Base-by-base conservation (phyloP, 306 rosid species). In the Astragalus membranaceus region DNA sequence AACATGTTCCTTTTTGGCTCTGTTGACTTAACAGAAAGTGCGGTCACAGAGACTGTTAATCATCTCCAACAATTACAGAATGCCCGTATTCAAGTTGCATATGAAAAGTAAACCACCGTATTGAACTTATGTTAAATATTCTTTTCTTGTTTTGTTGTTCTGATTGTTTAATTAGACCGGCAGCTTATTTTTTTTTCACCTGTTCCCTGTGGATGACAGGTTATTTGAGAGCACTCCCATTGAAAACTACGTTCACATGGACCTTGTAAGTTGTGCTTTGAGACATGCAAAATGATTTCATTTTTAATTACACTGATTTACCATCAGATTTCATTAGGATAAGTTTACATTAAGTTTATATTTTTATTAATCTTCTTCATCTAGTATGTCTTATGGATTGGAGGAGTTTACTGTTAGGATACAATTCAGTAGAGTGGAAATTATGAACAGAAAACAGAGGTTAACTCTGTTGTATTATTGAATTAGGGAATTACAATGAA, bases 11-110 rank as follows among this genome's bases (percentile, higher is more conserved):
- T 90, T 16, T 90, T 90, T 23, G 97, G 98, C 9, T 66, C 84
- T 30, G 88, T 94, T 3, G 94, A 90, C 79, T 82, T 85, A 50
- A 75, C 48, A 29, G 96, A 87, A 80, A 69, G 83, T 37, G 69
- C 82, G 56, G 88, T 80, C 23, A 16, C 79, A 0, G 95, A 88
- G 81, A 85, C 87, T 11, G 88, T 87, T 68, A 82, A 87, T 72
- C 89, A 90, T 58, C 87, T 88, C 60, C 86, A 89, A 49, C 87
- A 83, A 78, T 33, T 88, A 77, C 96, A 93, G 86, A 54, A 88
- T 36, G 89, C 92, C 8, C 83, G 95, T 35, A 53, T 91, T 65
- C 78, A 78, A 78, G 74, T 75, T 17, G 96, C 92, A 36, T 87
- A 86, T 46, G 68, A 84, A 42, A 79, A 79, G 96, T 92, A 83